Conservation (phyloP, 306 rosid species). For the Oxytropis ochrocephala region DNA sequence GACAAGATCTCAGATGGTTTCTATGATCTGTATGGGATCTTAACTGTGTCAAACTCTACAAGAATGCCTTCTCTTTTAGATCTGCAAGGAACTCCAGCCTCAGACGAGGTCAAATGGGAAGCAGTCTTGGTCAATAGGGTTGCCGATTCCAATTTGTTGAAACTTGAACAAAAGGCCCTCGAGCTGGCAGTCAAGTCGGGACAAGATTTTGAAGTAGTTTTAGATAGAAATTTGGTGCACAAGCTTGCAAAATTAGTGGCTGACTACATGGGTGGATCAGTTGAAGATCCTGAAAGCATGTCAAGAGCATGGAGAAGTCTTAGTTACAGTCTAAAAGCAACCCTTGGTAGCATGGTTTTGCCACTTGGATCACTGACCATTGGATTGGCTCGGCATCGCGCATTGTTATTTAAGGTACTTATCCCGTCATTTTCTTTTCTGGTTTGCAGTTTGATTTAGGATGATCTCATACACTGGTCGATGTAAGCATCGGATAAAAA, state of each 20-base stretch:
- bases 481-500: constrained; percentile 1
- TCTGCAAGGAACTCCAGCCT: constrained; percentile 75
- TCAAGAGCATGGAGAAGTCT: constrained; percentile 75
- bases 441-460: constrained; percentile 14
- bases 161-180: constrained; percentile 71
- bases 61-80: constrained; percentile 98
- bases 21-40: constrained; percentile 86
- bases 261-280: constrained; percentile 92
- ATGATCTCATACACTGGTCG: not conserved
- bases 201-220: constrained; percentile 46
- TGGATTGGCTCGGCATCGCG: constrained; percentile 98
- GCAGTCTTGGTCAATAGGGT: constrained; percentile 84
- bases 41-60: constrained; percentile 55
- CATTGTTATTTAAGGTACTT: constrained; percentile 89
- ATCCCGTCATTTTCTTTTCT: not conserved
- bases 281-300: constrained; percentile 79
- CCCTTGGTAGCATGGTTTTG: constrained; percentile 95
- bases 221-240: constrained; percentile 62
- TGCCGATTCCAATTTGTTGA: constrained; percentile 78
- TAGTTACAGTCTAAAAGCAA: constrained; percentile 67
- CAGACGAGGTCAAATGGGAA: constrained; percentile 76
- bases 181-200: constrained; percentile 57
- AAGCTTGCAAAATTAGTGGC: constrained; percentile 79
- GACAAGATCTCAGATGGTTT: constrained; percentile 97
- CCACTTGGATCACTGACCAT: constrained; percentile 87